Evolutionary conservation across 2,329 filamentous ascomycete genomes (phyloP).

Genomic region (Colletotrichum cuscutae): DNA sequence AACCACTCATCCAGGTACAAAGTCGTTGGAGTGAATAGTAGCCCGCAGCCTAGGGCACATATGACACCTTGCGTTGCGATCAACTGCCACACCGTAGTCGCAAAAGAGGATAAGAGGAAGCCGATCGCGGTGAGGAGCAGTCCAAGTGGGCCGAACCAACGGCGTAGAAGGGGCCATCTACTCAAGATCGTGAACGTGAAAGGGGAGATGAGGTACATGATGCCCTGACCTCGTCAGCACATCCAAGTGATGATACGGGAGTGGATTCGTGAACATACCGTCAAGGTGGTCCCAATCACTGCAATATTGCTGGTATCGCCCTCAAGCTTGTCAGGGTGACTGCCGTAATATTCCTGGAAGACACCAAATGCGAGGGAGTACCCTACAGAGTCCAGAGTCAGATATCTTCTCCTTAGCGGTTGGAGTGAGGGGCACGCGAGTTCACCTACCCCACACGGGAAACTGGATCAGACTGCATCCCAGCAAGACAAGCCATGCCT

Average conservation of each 20-base stretch:
- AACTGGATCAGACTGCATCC: not conserved
- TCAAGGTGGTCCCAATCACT: not conserved
- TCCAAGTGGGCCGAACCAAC: not conserved
- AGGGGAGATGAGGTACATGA: not conserved
- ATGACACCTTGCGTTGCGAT: not conserved
- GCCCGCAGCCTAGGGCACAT: not conserved
- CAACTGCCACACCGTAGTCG: not conserved
- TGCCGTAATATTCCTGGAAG: not conserved
- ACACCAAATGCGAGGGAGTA: not conserved
- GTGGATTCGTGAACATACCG: not conserved
- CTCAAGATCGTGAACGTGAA: not conserved
- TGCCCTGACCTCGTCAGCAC: not conserved
- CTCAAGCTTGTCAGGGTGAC: not conserved
- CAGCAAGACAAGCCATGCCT: not conserved
- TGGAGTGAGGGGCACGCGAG: no score
- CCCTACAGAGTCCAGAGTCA: not conserved
- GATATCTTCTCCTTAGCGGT: no score
- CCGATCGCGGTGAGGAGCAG: not conserved
- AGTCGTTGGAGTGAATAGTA: not conserved
- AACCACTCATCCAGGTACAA: not conserved
- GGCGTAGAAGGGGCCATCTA: not conserved
- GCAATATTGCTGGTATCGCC: not conserved
- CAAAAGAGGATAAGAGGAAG: not conserved
- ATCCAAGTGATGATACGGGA: not conserved
- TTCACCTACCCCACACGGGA: not conserved